phyloP scores from a whole-genome alignment of 495 filamentous ascomycete genomes.

The Symbiotaphrina buchneri region DNA sequence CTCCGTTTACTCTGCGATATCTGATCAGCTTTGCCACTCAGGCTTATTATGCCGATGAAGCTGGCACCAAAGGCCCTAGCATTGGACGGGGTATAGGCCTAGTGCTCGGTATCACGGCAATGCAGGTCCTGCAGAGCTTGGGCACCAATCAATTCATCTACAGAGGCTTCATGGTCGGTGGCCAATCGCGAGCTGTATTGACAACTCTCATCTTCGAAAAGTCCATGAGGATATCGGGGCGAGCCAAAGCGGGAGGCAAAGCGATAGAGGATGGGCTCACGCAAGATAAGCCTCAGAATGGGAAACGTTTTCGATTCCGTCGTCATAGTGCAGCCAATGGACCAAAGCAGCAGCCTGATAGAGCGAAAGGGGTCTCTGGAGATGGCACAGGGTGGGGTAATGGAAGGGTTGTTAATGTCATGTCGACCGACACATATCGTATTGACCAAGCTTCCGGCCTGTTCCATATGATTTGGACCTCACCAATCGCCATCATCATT shows the following conservation, averaged over 20 bases:
- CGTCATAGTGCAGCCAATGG: too few relatives aligned
- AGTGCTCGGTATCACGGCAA: constrained; percentile 49
- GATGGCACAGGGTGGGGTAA: constrained; percentile 6
- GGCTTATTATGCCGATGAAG: constrained; percentile 35
- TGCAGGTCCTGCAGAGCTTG: constrained; percentile 54
- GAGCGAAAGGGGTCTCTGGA: constrained; percentile 1
- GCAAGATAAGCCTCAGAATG: background rate
- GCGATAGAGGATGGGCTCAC: constrained; percentile 1
- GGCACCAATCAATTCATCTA: constrained; percentile 67
- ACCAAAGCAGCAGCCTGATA: constrained; percentile 1
- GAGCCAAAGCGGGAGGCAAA: constrained; percentile 47
- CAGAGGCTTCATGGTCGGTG: constrained; percentile 58
- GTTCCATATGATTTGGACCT: constrained; percentile 8
- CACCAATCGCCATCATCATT: constrained; percentile 6
- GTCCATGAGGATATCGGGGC: constrained; percentile 55
- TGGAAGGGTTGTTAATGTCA: constrained; percentile 8
- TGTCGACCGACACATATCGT: constrained; percentile 8
- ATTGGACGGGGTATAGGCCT: constrained; percentile 49
- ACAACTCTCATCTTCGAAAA: constrained; percentile 64
- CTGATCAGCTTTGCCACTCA: constrained; percentile 60
- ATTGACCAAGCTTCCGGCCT: constrained; percentile 7
- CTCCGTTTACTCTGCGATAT: constrained; percentile 40
- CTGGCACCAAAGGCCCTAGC: constrained; percentile 24
- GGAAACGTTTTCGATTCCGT: too few relatives aligned
- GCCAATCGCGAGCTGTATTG: constrained; percentile 48